Evolutionary conservation across 2,329 filamentous ascomycete genomes (phyloP).

Genomic region (Penicillium sp.): DNA sequence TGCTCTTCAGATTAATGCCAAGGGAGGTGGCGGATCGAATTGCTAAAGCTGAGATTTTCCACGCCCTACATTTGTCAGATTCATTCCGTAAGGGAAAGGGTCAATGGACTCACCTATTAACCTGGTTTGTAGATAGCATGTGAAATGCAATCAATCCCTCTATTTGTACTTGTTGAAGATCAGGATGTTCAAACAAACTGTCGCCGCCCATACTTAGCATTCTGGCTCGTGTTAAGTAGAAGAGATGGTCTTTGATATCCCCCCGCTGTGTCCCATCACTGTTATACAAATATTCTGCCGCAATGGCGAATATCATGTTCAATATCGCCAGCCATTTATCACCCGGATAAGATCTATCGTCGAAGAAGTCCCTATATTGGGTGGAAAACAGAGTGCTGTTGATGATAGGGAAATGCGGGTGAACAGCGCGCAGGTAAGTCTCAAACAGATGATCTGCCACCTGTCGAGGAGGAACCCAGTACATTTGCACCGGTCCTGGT

Average conservation of each 20-base stretch:
- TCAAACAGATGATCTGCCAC: conserved; percentile 31
- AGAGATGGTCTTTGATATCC: conserved; percentile 25
- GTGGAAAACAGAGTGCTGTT: conserved; percentile 25
- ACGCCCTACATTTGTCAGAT: conserved; percentile 19
- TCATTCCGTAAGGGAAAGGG: background rate
- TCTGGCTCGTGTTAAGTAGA: conserved; percentile 32
- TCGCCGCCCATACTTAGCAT: conserved; percentile 27
- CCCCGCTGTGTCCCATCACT: conserved; percentile 22
- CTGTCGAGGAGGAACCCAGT: conserved; percentile 26
- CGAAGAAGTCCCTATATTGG: conserved; percentile 26
- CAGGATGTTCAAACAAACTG: conserved; percentile 27
- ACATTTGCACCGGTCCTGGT: conserved; percentile 27
- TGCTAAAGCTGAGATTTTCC: conserved; percentile 31
- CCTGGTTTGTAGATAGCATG: conserved; percentile 28
- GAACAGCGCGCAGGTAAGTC: conserved; percentile 29
- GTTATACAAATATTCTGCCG: conserved; percentile 26
- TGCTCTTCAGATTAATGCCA: conserved; percentile 32
- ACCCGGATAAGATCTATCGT: conserved; percentile 17
- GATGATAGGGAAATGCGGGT: conserved; percentile 34
- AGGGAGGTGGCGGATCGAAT: conserved; percentile 31
- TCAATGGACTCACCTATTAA: conserved; percentile 28
- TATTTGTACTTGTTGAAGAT: conserved; percentile 36
- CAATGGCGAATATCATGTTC: conserved; percentile 37
- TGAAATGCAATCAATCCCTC: conserved; percentile 32
- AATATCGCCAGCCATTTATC: conserved; percentile 33